A percentile compares a stretch with the other conserved stretches of the same genome.
Evolutionary conservation across 2,329 filamentous ascomycete genomes (phyloP).

Genomic region (Blumeria graminis): DNA sequence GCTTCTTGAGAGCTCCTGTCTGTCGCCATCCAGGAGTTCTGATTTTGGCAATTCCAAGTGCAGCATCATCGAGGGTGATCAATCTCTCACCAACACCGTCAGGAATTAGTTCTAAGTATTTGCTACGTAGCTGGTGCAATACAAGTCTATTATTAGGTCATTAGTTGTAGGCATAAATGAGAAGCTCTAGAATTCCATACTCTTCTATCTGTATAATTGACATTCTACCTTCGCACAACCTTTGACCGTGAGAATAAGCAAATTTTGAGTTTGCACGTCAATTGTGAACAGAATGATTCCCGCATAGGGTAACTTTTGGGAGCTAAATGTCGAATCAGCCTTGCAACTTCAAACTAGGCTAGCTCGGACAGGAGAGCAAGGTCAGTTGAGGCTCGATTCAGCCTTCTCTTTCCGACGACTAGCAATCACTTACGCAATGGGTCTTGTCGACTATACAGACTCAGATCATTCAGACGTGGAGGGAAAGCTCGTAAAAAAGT

Average conservation of each 20-base stretch:
- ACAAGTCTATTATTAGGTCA: conserved; percentile 33
- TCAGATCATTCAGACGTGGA: conserved; percentile 38
- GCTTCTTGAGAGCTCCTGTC: conserved; percentile 51
- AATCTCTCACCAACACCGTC: conserved; percentile 69
- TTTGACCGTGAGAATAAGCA: too few species aligned
- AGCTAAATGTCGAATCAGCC: too few species aligned
- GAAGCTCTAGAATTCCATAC: conserved; percentile 7
- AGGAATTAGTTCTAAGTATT: conserved; percentile 56
- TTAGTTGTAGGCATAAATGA: neutral
- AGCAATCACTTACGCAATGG: conserved; percentile 21
- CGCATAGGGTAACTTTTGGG: too few species aligned
- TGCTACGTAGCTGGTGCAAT: conserved; percentile 57
- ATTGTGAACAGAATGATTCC: too few species aligned
- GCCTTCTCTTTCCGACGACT: neutral
- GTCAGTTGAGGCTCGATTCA: too few species aligned
- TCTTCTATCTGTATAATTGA: conserved; percentile 18
- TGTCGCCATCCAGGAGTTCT: conserved; percentile 61
- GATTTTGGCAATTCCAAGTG: conserved; percentile 60
- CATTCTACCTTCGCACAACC: conserved; percentile 7
- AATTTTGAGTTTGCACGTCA: too few species aligned
- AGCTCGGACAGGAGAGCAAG: too few species aligned
- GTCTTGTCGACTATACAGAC: conserved; percentile 46
- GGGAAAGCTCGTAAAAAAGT: conserved; percentile 4
- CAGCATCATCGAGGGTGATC: conserved; percentile 55
- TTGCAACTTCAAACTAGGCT: too few species aligned